Conservation (phyloP, 78 protist species). For the Neovahlkampfia damariscottae region DNA sequence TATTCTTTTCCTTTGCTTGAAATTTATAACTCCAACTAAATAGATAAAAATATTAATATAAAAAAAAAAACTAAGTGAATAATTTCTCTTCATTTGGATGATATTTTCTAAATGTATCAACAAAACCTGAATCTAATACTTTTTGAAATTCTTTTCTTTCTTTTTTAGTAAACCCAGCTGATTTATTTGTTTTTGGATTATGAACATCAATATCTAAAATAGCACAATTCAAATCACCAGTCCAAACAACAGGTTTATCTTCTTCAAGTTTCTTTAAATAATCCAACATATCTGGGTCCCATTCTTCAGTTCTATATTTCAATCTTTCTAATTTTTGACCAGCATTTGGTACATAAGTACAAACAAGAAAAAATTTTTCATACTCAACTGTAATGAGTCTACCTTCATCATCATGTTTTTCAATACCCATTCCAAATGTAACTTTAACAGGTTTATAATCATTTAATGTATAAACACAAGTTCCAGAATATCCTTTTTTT, state of each 20-base stretch:
- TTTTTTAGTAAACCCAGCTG: slow-evolving; percentile 15
- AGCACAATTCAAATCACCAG: slow-evolving; percentile 20
- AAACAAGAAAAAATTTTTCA: neutral
- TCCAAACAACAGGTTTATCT: slow-evolving; percentile 4
- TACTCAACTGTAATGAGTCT: slow-evolving; percentile 1
- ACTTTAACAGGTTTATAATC: neutral
- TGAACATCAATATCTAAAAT: neutral
- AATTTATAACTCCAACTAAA: neutral
- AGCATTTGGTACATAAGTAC: slow-evolving; percentile 11
- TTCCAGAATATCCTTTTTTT: slow-evolving; percentile 21
- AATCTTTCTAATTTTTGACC: slow-evolving; percentile 6
- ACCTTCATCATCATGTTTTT: slow-evolving; percentile 15
- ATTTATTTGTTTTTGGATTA: neutral
- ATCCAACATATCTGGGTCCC: neutral
- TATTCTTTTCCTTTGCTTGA: neutral
- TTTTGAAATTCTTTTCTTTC: slow-evolving; percentile 1
- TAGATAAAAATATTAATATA: too few species aligned
- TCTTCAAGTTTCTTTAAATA: neutral
- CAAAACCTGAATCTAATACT: neutral
- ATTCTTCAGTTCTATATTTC: slow-evolving; percentile 11
- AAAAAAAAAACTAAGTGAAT: slow-evolving; percentile 8
- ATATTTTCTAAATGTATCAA: slow-evolving; percentile 13
- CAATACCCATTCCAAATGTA: neutral
- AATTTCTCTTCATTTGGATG: neutral
- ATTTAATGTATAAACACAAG: slow-evolving; percentile 5